phyloP scores from a whole-genome alignment of 495 filamentous ascomycete species.

The Podospora pseudoanserina region DNA sequence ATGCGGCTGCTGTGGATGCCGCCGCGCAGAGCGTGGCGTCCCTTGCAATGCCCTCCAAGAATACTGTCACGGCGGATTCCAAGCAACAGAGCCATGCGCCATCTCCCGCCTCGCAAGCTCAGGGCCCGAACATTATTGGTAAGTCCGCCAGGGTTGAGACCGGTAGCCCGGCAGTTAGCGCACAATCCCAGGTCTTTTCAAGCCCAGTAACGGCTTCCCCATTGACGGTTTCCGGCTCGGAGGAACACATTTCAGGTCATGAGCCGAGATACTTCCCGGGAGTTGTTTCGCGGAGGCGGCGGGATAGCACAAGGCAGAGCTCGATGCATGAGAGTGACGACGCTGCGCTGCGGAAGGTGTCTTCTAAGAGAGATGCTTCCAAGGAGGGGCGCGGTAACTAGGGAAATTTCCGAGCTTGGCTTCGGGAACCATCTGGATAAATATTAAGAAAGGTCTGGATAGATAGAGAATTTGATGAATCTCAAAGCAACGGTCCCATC shows the following conservation, averaged over 20 bases:
- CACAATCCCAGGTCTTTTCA: slow-evolving; percentile 22
- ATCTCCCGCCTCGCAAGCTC: slow-evolving; percentile 3
- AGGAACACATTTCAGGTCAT: slow-evolving; percentile 48
- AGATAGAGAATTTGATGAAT: neutral
- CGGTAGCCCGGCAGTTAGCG: slow-evolving; percentile 13
- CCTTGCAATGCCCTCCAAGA: slow-evolving; percentile 31
- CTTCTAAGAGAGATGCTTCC: slow-evolving; percentile 1
- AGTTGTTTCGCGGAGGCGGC: slow-evolving; percentile 58
- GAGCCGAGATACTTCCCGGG: slow-evolving; percentile 72
- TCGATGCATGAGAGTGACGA: slow-evolving; percentile 41
- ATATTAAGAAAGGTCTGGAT: neutral
- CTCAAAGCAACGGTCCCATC: neutral
- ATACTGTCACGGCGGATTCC: slow-evolving; percentile 19
- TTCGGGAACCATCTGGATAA: neutral
- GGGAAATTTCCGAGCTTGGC: neutral
- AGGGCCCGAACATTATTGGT: slow-evolving; percentile 14
- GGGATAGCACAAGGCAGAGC: slow-evolving; percentile 42
- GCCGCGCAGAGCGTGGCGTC: slow-evolving; percentile 15
- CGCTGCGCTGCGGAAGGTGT: neutral
- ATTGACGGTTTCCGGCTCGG: slow-evolving; percentile 7
- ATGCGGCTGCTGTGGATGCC: slow-evolving; percentile 5
- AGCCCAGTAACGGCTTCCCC: slow-evolving; percentile 23
- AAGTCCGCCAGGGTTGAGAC: slow-evolving; percentile 28
- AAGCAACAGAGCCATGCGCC: slow-evolving; percentile 21
- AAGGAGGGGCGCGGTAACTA: slow-evolving; percentile 7